Evolutionary conservation across 768 basidiomycete genomes (phyloP), one percentile per base, ranked within the genome.

Genomic region (Gloeopeniophorella convolvens): DNA sequence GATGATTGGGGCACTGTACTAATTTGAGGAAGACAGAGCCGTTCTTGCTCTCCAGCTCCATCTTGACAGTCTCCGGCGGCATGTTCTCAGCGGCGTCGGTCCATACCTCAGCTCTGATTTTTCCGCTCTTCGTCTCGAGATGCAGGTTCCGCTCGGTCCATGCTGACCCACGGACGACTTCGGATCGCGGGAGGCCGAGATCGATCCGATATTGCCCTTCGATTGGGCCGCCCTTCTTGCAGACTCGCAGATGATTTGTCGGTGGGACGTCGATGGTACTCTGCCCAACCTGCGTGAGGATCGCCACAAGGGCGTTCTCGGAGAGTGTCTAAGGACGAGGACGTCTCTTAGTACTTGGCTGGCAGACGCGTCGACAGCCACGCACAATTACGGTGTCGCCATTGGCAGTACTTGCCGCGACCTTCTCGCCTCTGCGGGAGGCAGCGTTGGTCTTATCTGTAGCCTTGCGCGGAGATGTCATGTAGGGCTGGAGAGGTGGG

Each of bases 141-240:
- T 32, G 36, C 6, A 52, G 39, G 21, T 52, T 52, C 39, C 47
- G n/a, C n/a, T n/a, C n/a, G n/a, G n/a, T n/a, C n/a, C n/a, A n/a
- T n/a, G n/a, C n/a, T n/a, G n/a, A n/a, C n/a, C n/a, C n/a, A n/a
- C n/a, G n/a, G n/a, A n/a, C n/a, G n/a, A n/a, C n/a, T n/a, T n/a
- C n/a, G n/a, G n/a, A n/a, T 15, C 26, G 45, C 12, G 32, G 20
- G 5, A 52, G 33, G 16, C 45, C 33, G 30, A 47, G 33, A 23
- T 52, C 33, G 35, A 52, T 40, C 21, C 34, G n/a, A n/a, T 50
- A 50, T 3, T 31, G 35, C 11, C 49, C 42, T 36, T 37, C n/a
- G 12, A 50, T 21, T 2, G 15, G 27, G 10, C 5, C 5, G 5
- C 10, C 15, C 9, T 8, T 9, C n/a, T 36, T 50, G 27, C 21